Conservation (phyloP, 139 green algal species). For the Chlorella ohadii region DNA sequence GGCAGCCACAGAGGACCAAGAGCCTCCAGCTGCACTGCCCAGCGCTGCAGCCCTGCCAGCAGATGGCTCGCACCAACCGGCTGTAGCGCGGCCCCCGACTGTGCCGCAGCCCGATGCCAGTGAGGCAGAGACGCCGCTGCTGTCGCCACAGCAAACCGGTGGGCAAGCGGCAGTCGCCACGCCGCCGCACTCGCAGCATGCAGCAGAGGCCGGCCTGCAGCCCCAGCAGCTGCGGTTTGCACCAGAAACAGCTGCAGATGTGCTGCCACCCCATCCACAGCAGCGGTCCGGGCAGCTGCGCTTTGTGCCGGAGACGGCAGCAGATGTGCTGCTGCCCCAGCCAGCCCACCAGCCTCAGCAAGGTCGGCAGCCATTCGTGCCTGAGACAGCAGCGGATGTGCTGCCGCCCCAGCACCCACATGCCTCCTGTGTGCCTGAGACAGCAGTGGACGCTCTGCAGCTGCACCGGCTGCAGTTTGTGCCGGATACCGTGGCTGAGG, state of each 20-base stretch:
- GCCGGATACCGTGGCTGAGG: neutral
- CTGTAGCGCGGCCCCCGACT: neutral
- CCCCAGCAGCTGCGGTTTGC: slow-evolving; percentile 11
- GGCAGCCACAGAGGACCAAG: neutral
- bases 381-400: slow-evolving; percentile 1
- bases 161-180: neutral
- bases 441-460: neutral
- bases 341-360: neutral
- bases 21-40: neutral
- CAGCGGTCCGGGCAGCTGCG: neutral
- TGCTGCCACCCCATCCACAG: neutral
- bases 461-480: neutral
- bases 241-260: neutral
- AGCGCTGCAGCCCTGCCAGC: neutral
- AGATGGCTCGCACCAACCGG: neutral
- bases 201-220: too few relatives aligned
- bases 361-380: neutral
- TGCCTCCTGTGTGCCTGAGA: neutral
- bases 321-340: neutral
- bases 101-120: neutral
- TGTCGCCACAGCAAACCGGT: neutral
- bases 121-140: neutral
- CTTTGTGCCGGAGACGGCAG: slow-evolving; percentile 5
- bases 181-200: neutral
- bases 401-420: neutral